Base-by-base conservation (phyloP, 1,284 basidiomycete genomes). In the Trichosporon sp. region DNA sequence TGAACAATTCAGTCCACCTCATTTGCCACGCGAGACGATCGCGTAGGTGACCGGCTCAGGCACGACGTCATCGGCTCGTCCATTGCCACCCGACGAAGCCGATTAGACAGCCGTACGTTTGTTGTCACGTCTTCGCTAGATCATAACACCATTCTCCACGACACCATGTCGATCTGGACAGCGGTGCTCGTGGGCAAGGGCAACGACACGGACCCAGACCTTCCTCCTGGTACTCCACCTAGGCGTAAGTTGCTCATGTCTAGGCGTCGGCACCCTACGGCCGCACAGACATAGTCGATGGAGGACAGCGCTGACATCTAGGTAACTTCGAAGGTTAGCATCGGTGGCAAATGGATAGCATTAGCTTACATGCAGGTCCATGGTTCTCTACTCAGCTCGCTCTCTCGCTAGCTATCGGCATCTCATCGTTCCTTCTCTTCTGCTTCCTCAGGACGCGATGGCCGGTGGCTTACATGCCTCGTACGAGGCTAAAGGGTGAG, bases 401-500 rank as follows among this genome's bases (percentile, higher is more conserved):
- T 0, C 88, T 99, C 43, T 93, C 96, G 2, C 84, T 89, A 32
- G 84, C 87, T 16, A 90, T 99, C 73, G 97, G 96, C 1, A 59
- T 94, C 2, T 80, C 86, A 4, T 92, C 93, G 0, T 93, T 98
- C 84, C 80, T 97, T 26, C 79, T 93, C 12, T 99, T 99, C 85
- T 95, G 92, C 14, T 91, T 95, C 78, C 90, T 91, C 73, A 87
- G 96, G 12, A 92, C 90, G 4, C 86, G 92, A 79, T 96, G 93
- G 91, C 93, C 94, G 11, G 85, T 97, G 12, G 86, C 94, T 3
- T 98, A 95, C 83, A 93, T 94, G 21, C 94, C 95, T 0, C 87
- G 96, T 70, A 97, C 96, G 0, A 95, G 95, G 84, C 88, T 98
- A 64, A 96, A 96, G 86, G 94, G 96, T 92, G 67, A 56, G 87